Base-by-base conservation (phyloP, 176 grass and related monocot species). In the Otatea glauca region DNA sequence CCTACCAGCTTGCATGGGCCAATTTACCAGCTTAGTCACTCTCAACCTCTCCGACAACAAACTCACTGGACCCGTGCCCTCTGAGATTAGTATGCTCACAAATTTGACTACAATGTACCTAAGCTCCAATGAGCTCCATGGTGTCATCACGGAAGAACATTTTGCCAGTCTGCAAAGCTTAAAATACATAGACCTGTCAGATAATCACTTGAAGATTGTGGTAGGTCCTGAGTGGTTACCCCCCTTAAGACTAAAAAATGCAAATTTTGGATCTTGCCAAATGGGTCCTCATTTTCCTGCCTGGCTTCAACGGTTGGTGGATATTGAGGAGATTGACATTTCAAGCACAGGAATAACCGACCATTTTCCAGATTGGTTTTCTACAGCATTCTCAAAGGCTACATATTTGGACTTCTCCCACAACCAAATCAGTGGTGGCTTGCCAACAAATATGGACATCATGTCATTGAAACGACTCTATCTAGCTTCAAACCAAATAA, bases 141-240 rank as follows among this genome's bases (percentile, higher is more conserved):
- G 83, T 64, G 32, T 44, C 4, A 76, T 93, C n/a, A 68, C 50
- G 4, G 23, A 76, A 64, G 74, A 87, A 64, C 58, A 85, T 4
- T 71, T 88, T 16, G 18, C 10, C 13, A 4, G 13, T 10, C 55
- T 88, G 7, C 17, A 4, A 0, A 51, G 15, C 16, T 50, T 93
- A 2, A 23, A 21, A 5, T 34, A 3, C 15, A 8, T 24, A 18
- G 4, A 21, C 7, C 64, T 60, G 1, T 72, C 73, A 42, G 21
- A 7, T 42, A 77, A 49, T 65, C 48, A 34, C 6, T 43, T 62
- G 3, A 64, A 11, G 61, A 72, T 83, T 20, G 12, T 81, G 1
- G 9, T 67, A 3, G 41, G 50, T 34, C 23, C 82, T 15, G 62
- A 49, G 35, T 86, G 78, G 66, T 5, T 51, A 14, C 64, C 78